Percentiles rank a stretch among this genome's conserved stretches.
These are phyloP conservation scores for Aspergillus sergii DNA, from an alignment of 2,329 filamentous ascomycete genomes.

Conservation along the genomic window DNA sequence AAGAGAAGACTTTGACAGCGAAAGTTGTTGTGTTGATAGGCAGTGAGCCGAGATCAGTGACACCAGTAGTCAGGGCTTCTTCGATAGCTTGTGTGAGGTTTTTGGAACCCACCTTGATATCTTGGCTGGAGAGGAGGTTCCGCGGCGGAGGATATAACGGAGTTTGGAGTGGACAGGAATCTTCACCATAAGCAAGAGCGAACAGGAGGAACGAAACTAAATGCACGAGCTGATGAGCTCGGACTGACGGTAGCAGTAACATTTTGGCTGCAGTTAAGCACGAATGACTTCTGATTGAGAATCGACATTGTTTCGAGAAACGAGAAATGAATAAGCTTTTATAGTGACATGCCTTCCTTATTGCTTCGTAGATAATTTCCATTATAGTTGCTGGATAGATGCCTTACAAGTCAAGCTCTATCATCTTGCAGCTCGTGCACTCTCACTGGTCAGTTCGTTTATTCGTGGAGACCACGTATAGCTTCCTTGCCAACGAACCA, in stretches of 20 bases:
- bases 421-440: not conserved
- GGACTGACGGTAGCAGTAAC: not conserved
- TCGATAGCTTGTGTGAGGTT: not conserved
- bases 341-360: not conserved
- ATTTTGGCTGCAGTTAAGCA: not conserved
- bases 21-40: constrained; percentile 34
- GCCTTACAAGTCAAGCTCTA: not conserved
- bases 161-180: not conserved
- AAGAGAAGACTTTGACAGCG: constrained; percentile 44
- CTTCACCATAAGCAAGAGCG: not conserved
- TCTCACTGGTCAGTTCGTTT: not conserved
- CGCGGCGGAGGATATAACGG: not conserved
- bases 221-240: not conserved
- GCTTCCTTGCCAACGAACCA: not conserved
- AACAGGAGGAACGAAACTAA: not conserved
- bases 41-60: not conserved
- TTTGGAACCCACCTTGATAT: not conserved
- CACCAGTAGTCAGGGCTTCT: not conserved
- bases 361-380: not conserved
- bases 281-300: too few relatives aligned
- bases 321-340: not conserved
- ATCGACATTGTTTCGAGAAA: not conserved
- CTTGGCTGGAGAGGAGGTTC: not conserved
- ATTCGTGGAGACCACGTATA: not conserved
- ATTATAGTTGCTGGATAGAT: not conserved